A percentile compares a stretch with the other conserved stretches of the same genome.
phyloP scores from a whole-genome alignment of 75 land plant species.

The Pinus taeda region DNA sequence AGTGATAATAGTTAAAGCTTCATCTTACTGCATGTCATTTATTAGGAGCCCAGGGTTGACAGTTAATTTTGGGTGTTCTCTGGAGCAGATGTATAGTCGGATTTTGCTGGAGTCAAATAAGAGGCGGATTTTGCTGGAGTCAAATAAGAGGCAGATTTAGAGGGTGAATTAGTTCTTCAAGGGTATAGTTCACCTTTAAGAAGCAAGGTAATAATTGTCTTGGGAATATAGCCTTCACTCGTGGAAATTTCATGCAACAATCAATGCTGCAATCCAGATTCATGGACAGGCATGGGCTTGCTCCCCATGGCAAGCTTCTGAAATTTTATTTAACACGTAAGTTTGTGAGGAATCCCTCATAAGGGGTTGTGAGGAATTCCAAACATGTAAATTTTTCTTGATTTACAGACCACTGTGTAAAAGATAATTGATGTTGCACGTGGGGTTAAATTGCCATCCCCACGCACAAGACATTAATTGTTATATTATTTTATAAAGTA shows the following conservation, averaged over 20 bases:
- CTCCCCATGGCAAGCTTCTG: background rate
- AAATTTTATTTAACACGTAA: background rate
- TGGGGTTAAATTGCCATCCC: background rate
- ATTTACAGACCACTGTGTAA: background rate
- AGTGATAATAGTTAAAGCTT: too few relatives aligned
- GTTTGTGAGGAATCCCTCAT: too few relatives aligned
- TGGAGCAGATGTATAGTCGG: background rate
- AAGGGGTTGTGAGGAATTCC: background rate
- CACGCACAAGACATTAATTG: background rate
- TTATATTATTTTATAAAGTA: background rate
- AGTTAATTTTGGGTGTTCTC: too few relatives aligned
- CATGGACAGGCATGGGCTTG: background rate
- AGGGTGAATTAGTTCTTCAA: slow-evolving; percentile 4
- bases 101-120: too few relatives aligned
- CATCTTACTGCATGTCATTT: too few relatives aligned
- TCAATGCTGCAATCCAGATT: background rate
- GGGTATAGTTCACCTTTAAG: background rate
- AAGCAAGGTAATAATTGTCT: background rate
- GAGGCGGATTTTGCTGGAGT: too few relatives aligned
- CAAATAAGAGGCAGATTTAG: background rate
- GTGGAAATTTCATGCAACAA: background rate
- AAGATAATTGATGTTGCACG: background rate
- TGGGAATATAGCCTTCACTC: background rate
- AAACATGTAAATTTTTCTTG: background rate
- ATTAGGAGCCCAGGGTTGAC: too few relatives aligned